Evolutionary conservation across 1,284 basidiomycete genomes (phyloP).

Genomic region (Omphalotus olearius): DNA sequence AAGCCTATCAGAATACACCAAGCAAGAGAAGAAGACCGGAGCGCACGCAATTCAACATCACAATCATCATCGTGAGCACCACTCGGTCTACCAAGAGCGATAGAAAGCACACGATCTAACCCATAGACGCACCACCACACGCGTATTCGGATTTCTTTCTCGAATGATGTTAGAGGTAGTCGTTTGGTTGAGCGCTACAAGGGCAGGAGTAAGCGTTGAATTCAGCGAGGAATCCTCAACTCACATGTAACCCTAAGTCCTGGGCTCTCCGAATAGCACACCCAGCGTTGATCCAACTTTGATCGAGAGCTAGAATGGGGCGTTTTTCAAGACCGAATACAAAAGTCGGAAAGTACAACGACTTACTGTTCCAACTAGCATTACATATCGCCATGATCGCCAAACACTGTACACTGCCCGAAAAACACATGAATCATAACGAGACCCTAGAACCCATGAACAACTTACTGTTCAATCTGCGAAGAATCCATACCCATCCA

Average conservation of each 20-base stretch:
- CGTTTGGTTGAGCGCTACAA: slow-evolving; percentile 15
- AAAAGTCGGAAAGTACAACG: neutral
- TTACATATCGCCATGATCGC: slow-evolving; percentile 20
- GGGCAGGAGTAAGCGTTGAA: neutral
- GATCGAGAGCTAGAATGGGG: slow-evolving; percentile 15
- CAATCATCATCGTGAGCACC: slow-evolving; percentile 20
- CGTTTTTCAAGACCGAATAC: neutral
- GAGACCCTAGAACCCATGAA: too few relatives aligned
- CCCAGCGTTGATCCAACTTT: slow-evolving; percentile 20
- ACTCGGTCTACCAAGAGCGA: slow-evolving; percentile 18
- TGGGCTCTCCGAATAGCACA: slow-evolving; percentile 18
- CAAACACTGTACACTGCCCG: slow-evolving; percentile 17
- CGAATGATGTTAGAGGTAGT: slow-evolving; percentile 13
- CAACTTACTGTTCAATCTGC: slow-evolving; percentile 20
- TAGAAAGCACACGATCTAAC: slow-evolving; percentile 18
- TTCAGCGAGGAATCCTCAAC: neutral
- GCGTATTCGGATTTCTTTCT: slow-evolving; percentile 19
- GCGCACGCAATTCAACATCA: slow-evolving; percentile 19
- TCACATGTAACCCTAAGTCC: slow-evolving; percentile 19
- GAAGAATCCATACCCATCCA: slow-evolving; percentile 17
- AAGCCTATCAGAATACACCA: neutral
- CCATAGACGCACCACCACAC: slow-evolving; percentile 22
- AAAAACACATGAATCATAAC: neutral
- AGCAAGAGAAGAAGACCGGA: neutral
- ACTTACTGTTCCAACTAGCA: slow-evolving; percentile 20